Base-by-base conservation (phyloP, 1,139 yeast species). In the Yamadazyma aaseri region DNA sequence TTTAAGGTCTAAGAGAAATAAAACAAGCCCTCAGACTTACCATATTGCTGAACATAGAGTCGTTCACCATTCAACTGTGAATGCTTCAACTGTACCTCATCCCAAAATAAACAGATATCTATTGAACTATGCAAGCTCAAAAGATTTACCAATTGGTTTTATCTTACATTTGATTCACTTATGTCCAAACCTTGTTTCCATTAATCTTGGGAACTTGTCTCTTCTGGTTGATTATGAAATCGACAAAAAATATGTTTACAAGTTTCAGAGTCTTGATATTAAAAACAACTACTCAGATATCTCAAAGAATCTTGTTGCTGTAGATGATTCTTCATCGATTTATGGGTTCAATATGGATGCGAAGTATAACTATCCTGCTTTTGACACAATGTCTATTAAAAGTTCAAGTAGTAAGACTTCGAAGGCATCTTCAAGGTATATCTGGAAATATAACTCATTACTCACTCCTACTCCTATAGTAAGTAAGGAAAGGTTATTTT, bases 81-180 rank as follows among this genome's bases (percentile, higher is more conserved):
- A 28, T 10, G 35, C 28, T 16, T 25, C 17, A 6, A 28, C 39
- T 4, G 33, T 42, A 25, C 26, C 35, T 7, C 90, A 83, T 51
- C 92, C 90, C 3, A 53, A 60, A 25, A 78, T 80, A 30, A 81
- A 78, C 50, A 71, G 73, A 42, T 76, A 76, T 42, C 53, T 83
- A 26, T 49, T 67, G 33, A 78, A 72, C 49, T 81, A 80, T 50
- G 70, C 84, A 2, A 63, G 71, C 15, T 70, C 79, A 12, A 76
- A 70, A 45, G 94, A 84, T 55, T 49, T 84, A 4, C 94, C 94
- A 1, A 60, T 80, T 30, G 94, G 92, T 0, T 75, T 77, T 46
- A 49, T 83, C 6, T 52, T 83, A 20, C 87, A 81, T 53, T 50
- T 83, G 29, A 51, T 84, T 26, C 69, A 69, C 26, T 56, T 73